Evolutionary conservation across 805 yeast species (phyloP), one percentile per base, ranked within the genome.

Genomic region (Candida cerambycidarum): DNA sequence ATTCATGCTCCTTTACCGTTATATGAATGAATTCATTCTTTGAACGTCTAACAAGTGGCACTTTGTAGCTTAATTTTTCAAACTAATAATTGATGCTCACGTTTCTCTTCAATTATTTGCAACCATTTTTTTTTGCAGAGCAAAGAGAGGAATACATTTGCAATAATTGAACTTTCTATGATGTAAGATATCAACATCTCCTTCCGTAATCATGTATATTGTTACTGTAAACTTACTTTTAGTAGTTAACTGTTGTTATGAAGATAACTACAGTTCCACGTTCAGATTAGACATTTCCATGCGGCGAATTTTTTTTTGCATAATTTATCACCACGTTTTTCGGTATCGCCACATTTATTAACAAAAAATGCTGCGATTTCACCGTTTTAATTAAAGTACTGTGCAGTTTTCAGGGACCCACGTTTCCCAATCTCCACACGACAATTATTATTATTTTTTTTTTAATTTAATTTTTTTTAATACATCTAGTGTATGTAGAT

Each of bases 371-470:
- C 35, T 32, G 35, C 35, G 35, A 18, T 25, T 11, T 7, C 10
- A 32, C 35, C 35, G 35, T 32, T 32, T 32, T 32, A 32, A 32
- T 32, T 13, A 32, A 32, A 18, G 11, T n/a, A 11, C 33, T 25
- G 16, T 32, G 35, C 35, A 30, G 15, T 3, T 4, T 32, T 10
- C 24, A 32, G 38, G 38, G 29, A 13, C 38, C 38, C 38, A 34
- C 38, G 38, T 34, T 34, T 34, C 29, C 38, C 28, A 34, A 21
- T 23, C 10, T 34, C 30, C 38, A 24, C 38, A 34, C 38, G 38
- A 34, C 38, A 21, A 31, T 16, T 3, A 16, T 16, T 11, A 12
- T 32, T 3, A 5, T 32, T 32, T 32, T 32, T 18, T 18, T 18
- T 18, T 6, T 14, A 8, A 4, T 14, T 13, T 14, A 23, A 23